These are phyloP conservation scores for Colletotrichum acutatum DNA, from an alignment of 2,329 filamentous ascomycete genomes.

Conservation along the genomic window DNA sequence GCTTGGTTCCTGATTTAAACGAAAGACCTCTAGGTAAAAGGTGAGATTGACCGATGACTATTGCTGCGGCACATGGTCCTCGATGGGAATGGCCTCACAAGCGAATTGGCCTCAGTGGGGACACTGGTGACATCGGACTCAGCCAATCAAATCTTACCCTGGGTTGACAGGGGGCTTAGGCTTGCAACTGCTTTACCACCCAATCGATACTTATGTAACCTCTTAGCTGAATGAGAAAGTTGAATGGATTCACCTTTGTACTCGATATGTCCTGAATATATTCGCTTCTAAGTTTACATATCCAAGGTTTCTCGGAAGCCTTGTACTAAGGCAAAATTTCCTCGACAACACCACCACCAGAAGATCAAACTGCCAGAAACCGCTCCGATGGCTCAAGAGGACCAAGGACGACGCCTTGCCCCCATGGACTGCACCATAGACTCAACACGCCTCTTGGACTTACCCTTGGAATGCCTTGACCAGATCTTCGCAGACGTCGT, in stretches of 20 bases:
- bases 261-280: neutral
- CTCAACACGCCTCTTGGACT: neutral
- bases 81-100: neutral
- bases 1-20: too few species aligned
- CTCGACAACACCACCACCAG: too few species aligned
- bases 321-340: too few species aligned
- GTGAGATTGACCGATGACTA: neutral
- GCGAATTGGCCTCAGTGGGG: conserved; percentile 10
- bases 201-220: neutral
- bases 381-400: too few species aligned
- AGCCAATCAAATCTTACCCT: neutral
- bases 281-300: neutral
- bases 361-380: too few species aligned
- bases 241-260: neutral
- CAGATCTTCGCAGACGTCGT: neutral
- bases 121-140: too few species aligned
- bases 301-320: too few species aligned
- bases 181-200: neutral
- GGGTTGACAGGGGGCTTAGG: neutral
- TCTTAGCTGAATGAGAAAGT: neutral
- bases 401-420: neutral
- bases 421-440: too few species aligned
- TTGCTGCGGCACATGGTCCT: neutral
- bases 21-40: neutral
- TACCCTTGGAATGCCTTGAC: conserved; percentile 2